Conservation (phyloP, 2,329 filamentous ascomycete species). For the Aspergillus luchuensis region DNA sequence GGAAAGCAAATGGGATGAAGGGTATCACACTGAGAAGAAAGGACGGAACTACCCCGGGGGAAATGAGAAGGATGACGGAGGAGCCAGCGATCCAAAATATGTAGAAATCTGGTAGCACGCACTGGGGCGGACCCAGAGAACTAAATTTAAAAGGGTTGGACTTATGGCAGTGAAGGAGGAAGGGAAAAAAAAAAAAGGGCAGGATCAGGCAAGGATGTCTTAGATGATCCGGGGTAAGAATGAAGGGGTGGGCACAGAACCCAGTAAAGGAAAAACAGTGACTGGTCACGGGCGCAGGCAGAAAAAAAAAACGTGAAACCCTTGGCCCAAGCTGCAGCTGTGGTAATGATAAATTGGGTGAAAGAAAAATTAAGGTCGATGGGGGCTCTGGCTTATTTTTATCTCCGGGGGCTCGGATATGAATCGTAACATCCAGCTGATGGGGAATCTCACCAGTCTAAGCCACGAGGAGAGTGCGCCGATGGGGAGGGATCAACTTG, state of each 20-base stretch:
- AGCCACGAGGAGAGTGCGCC: background rate
- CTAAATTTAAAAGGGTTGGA: background rate
- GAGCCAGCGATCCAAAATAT: background rate
- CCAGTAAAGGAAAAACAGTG: background rate
- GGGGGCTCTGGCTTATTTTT: background rate
- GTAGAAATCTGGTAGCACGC: background rate
- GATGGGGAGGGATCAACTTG: background rate
- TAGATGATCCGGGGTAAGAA: slow-evolving; percentile 10
- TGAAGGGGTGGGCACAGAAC: slow-evolving; percentile 7
- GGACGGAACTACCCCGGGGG: background rate
- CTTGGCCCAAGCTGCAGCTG: background rate
- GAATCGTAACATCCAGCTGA: background rate
- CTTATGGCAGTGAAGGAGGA: background rate
- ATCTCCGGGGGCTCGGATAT: background rate
- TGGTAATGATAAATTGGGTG: background rate
- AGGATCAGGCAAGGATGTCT: slow-evolving; percentile 6
- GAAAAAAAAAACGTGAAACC: background rate
- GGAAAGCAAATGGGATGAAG: background rate
- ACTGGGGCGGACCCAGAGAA: background rate
- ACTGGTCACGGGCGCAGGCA: background rate
- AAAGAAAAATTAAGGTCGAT: background rate
- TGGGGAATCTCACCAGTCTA: background rate
- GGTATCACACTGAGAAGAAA: slow-evolving; percentile 1
- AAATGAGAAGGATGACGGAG: background rate
- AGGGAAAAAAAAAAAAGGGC: background rate